Percentiles rank a stretch among this genome's conserved stretches.
Evolutionary conservation across 225 moss, liverwort and hornwort species (phyloP).

Genomic region (Rhytidiadelphus loreus): DNA sequence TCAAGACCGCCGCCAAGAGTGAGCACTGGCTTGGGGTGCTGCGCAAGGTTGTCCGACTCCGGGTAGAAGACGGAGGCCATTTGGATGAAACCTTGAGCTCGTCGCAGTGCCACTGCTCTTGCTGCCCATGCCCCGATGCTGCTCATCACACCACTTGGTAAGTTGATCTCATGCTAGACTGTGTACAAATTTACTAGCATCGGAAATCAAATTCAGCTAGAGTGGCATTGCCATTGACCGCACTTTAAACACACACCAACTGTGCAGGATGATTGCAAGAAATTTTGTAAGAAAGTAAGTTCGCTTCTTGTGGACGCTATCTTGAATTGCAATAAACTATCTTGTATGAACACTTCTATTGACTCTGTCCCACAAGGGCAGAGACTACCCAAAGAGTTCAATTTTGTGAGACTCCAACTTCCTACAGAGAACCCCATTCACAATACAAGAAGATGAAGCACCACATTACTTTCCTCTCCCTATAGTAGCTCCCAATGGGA

Average conservation of each 20-base stretch:
- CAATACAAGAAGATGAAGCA: not conserved
- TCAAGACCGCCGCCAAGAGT: conserved; percentile 42
- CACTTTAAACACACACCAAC: not conserved
- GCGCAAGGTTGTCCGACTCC: conserved; percentile 20
- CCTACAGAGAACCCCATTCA: not conserved
- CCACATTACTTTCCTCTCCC: not conserved
- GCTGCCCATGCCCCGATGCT: conserved; percentile 28
- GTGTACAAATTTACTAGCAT: not conserved
- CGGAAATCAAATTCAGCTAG: not conserved
- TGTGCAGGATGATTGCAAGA: not conserved
- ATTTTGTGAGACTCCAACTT: not conserved
- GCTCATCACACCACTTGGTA: not conserved
- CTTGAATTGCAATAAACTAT: not conserved
- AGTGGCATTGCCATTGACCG: not conserved
- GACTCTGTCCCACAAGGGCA: not conserved
- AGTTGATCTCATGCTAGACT: not conserved
- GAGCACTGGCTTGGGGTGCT: conserved; percentile 59
- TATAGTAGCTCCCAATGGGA: not conserved
- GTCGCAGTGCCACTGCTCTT: conserved; percentile 26
- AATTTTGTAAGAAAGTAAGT: not conserved
- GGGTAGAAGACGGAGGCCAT: conserved; percentile 8
- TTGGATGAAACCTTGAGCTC: conserved; percentile 54
- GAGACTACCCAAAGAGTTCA: not conserved
- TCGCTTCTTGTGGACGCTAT: not conserved
- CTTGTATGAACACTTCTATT: not conserved